Evolutionary conservation across 1,139 yeast genomes (phyloP), one percentile per base, ranked within the genome.

Genomic region (Maudiozyma humilis): DNA sequence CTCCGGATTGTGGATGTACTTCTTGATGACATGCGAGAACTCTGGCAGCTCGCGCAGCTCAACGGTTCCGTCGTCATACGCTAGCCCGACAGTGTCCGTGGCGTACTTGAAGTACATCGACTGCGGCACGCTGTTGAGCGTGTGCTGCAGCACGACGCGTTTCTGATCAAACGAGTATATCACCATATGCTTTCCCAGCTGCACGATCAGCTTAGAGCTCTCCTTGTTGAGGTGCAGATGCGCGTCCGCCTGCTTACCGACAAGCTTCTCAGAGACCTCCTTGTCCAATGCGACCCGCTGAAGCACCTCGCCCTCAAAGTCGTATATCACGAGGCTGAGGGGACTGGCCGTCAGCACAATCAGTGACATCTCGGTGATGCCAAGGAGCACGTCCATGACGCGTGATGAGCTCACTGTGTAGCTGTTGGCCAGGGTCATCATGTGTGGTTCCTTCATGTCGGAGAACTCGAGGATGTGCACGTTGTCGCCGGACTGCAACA

Each of bases 351-450:
- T 47, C 14, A 60, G 42, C 2, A 54, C 52, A 25, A 62, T 53
- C 16, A 62, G 48, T 8, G 63, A 57, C 44, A 59, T 60, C 36
- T 62, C 64, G 3, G 65, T 61, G 42, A 61, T 56, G 3, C 65
- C 65, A 6, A 60, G 47, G 16, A 52, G 51, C 13, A 51, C 52
- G 36, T 49, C 53, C 27, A 40, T 10, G n/a, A 43, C 23, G 30
- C 36, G 32, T 6, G 14, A 19, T 15, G 35, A 16, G 3, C 29
- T 5, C n/a, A 45, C 36, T 6, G 18, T 33, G 38, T 47, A 43
- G 18, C 36, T 37, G 16, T 44, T 48, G 14, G 41, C 41, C 2
- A 44, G 32, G 3, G 15, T 17, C 13, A 38, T 32, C 17, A 16
- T 15, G n/a, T 29, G 30, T 15, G 33, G 33, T 6, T 37, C 37